A percentile compares a stretch with the other conserved stretches of the same genome.
Evolutionary conservation across 2,329 filamentous ascomycete species (phyloP).

Genomic region (Mariannaea elegans): DNA sequence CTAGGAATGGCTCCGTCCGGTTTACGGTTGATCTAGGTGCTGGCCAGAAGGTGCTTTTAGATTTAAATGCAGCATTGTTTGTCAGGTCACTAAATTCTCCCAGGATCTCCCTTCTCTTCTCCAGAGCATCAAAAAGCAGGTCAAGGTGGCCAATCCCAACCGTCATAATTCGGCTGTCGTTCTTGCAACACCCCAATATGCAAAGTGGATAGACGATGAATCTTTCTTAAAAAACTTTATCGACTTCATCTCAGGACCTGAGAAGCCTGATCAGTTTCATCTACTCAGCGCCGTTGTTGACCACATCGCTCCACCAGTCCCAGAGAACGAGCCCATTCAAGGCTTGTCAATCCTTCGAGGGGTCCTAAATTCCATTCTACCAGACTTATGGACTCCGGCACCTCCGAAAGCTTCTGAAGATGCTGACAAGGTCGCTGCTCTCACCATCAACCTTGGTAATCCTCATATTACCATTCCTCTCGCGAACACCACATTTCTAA

Average conservation of each 20-base stretch:
- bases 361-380: slow-evolving; percentile 50
- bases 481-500: slow-evolving; percentile 82
- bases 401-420: slow-evolving; percentile 40
- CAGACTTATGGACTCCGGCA: slow-evolving; percentile 53
- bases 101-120: slow-evolving; percentile 31
- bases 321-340: slow-evolving; percentile 42
- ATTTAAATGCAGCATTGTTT: too few species aligned
- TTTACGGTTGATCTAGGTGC: slow-evolving; percentile 35
- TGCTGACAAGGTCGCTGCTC: slow-evolving; percentile 49
- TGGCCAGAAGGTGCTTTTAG: slow-evolving; percentile 23
- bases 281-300: slow-evolving; percentile 66
- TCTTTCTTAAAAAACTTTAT: slow-evolving; percentile 54
- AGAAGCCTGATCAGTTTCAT: slow-evolving; percentile 51
- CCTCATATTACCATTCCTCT: slow-evolving; percentile 67
- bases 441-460: slow-evolving; percentile 52
- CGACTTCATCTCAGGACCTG: slow-evolving; percentile 55
- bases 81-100: slow-evolving; percentile 18
- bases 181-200: slow-evolving; percentile 58
- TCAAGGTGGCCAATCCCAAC: slow-evolving; percentile 40
- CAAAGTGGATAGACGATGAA: slow-evolving; percentile 57
- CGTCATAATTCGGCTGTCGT: slow-evolving; percentile 56
- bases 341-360: slow-evolving; percentile 65
- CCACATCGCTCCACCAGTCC: slow-evolving; percentile 53
- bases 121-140: slow-evolving; percentile 30
- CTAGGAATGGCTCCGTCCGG: slow-evolving; percentile 19